These are phyloP conservation scores for Globisporangium heterothallicum DNA, from an alignment of 352 stramenopile genomes.

Conservation along the genomic window DNA sequence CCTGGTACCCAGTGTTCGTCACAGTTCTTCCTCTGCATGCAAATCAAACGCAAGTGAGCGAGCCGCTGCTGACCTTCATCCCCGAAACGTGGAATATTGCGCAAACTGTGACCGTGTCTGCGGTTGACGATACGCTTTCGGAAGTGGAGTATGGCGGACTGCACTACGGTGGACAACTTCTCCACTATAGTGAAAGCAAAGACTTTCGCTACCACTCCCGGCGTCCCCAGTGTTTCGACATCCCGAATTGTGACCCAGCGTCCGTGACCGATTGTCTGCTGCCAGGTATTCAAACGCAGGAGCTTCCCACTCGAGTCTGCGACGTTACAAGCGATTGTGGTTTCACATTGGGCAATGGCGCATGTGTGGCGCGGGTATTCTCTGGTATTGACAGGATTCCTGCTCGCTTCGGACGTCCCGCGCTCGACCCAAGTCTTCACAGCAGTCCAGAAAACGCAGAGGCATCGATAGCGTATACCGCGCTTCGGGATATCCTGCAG, in stretches of 20 bases:
- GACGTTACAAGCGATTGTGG: slow-evolving; percentile 37
- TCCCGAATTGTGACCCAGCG: slow-evolving; percentile 40
- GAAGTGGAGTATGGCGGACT: slow-evolving; percentile 62
- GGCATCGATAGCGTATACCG: slow-evolving; percentile 20
- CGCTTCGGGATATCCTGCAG: slow-evolving; percentile 17
- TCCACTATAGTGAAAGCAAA: slow-evolving; percentile 51
- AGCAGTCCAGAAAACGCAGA: neutral
- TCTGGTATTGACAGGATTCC: slow-evolving; percentile 10
- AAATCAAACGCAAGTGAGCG: slow-evolving; percentile 32
- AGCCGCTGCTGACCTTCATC: slow-evolving; percentile 30
- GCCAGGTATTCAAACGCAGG: slow-evolving; percentile 2
- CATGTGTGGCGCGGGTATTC: slow-evolving; percentile 28
- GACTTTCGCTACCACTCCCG: slow-evolving; percentile 63
- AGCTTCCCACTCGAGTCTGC: slow-evolving; percentile 35
- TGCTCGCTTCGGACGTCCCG: slow-evolving; percentile 28
- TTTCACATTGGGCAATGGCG: slow-evolving; percentile 43
- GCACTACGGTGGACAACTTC: slow-evolving; percentile 42
- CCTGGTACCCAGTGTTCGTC: slow-evolving; percentile 54
- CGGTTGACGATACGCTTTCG: slow-evolving; percentile 50
- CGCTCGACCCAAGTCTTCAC: slow-evolving; percentile 22
- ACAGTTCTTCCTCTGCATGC: slow-evolving; percentile 34
- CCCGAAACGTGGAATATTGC: slow-evolving; percentile 42
- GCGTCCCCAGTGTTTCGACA: slow-evolving; percentile 53
- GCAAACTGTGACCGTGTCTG: slow-evolving; percentile 36
- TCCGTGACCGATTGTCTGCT: slow-evolving; percentile 24